Percentiles rank a stretch among this genome's conserved stretches.
Conservation (phyloP, 805 yeast genomes). For the Candida manassasensis region DNA sequence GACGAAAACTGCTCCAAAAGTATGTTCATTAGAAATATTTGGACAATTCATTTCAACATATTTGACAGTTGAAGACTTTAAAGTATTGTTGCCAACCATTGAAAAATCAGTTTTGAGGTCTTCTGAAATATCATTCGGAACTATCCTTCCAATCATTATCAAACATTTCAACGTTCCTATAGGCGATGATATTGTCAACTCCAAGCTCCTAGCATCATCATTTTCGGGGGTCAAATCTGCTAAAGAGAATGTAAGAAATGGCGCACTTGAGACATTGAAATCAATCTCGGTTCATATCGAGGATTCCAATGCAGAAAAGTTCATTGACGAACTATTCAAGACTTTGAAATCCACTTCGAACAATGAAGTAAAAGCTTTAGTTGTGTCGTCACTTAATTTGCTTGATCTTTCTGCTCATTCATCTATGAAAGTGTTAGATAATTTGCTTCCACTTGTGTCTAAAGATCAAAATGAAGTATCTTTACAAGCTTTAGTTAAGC, state of each 20-base stretch:
- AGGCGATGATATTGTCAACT: conserved; percentile 32
- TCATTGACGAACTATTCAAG: conserved; percentile 51
- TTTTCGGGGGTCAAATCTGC: conserved; percentile 54
- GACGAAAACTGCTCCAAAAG: conserved; percentile 39
- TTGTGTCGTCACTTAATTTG: conserved; percentile 41
- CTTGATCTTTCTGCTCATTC: conserved; percentile 21
- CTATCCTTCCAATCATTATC: conserved; percentile 50
- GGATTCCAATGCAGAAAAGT: conserved; percentile 14
- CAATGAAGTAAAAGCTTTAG: conserved; percentile 60
- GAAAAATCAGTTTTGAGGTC: conserved; percentile 76
- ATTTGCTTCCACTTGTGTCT: conserved; percentile 46
- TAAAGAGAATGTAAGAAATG: conserved; percentile 57
- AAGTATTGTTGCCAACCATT: conserved; percentile 50
- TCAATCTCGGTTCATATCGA: conserved; percentile 17
- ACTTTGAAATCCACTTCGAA: conserved; percentile 52
- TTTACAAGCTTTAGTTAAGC: conserved; percentile 43
- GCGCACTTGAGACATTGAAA: conserved; percentile 36
- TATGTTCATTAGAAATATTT: conserved; percentile 31
- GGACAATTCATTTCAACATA: conserved; percentile 43
- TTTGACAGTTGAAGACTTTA: conserved; percentile 33
- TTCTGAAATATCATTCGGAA: conserved; percentile 64
- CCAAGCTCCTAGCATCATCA: conserved; percentile 25
- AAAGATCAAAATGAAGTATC: conserved; percentile 77
- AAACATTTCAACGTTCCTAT: conserved; percentile 30
- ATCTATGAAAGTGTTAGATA: conserved; percentile 31